Evolutionary conservation across 495 filamentous ascomycete genomes (phyloP).

Genomic region (Pyronema domesticum): DNA sequence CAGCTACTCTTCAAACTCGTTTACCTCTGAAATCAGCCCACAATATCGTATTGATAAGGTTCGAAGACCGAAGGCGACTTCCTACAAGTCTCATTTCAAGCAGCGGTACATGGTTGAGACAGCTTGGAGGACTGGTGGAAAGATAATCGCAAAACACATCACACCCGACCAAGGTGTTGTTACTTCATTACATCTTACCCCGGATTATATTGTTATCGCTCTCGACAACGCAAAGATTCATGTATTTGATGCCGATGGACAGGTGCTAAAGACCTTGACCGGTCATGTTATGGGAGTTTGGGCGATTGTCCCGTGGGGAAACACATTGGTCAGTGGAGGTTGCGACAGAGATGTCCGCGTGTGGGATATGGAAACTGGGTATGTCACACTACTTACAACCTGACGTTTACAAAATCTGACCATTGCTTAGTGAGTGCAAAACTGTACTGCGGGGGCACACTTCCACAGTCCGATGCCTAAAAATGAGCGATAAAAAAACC

Average conservation of each 20-base stretch:
- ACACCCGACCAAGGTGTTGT: constrained; percentile 93
- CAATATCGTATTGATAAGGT: constrained; percentile 17
- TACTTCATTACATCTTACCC: constrained; percentile 81
- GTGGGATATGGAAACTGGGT: constrained; percentile 95
- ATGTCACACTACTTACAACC: constrained; percentile 26
- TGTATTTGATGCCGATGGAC: constrained; percentile 83
- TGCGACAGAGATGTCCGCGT: constrained; percentile 94
- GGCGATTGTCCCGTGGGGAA: constrained; percentile 98
- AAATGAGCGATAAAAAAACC: constrained; percentile 86
- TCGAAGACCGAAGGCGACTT: constrained; percentile 26
- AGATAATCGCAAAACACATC: constrained; percentile 60
- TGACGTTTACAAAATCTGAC: not conserved
- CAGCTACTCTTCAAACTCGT: constrained; percentile 16
- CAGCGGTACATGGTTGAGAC: constrained; percentile 93
- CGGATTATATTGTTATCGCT: constrained; percentile 92
- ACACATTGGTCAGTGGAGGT: constrained; percentile 85
- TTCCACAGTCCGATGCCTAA: constrained; percentile 87
- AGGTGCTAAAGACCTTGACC: constrained; percentile 69
- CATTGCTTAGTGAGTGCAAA: constrained; percentile 39
- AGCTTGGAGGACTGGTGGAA: constrained; percentile 81
- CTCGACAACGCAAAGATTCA: constrained; percentile 97
- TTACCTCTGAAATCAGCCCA: constrained; percentile 23
- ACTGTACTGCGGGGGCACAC: constrained; percentile 85
- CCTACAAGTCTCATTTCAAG: constrained; percentile 93
- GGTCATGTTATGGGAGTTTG: constrained; percentile 98